Evolutionary conservation across 352 stramenopile genomes (phyloP), one percentile per base, ranked within the genome.

Genomic region (Blastocystis sp.): DNA sequence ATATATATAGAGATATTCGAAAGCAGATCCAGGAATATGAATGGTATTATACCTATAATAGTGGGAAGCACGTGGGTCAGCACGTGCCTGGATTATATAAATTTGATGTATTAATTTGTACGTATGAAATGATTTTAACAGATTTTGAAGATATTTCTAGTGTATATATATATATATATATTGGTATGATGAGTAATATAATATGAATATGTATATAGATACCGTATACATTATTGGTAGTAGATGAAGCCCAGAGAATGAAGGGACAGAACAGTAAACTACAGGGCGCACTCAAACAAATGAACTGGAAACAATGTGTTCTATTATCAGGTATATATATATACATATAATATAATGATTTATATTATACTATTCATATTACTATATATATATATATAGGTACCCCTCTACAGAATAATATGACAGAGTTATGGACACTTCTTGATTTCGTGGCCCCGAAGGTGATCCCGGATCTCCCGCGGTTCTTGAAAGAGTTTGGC

Each of bases 191-290:
- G 18, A 10, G 9, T 13, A 4, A n/a, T 4, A 28, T 23, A 24
- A 39, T 7, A 9, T 6, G 28, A 39, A 74, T 79, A 48, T 65
- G 86, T 13, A 77, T 86, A 9, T 70, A 75, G 16, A 86, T 98
- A 46, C 74, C 83, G 43, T 99, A 89, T 90, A 77, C 90, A 23
- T 82, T 92, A 24, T 71, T 98, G 28, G 84, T 98, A 5, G 92
- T 99, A 16, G 90, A 97, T 70, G 88, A 98, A 77, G 91, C 86
- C 0, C 93, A 99, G 70, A 84, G 93, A 52, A 77, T 99, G 27
- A 98, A 98, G 73, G 96, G 95, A 64, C 80, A 84, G 3, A 84
- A 91, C 46, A 80, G 84, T 9, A 87, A 86, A 62, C 70, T 94
- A 0, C 80, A 93, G 43, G 80, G 91, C 66, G 77, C 84, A 30